A percentile compares a stretch with the other conserved stretches of the same genome.
Conservation (phyloP, 1,284 basidiomycete genomes). For the Puccinia horiana region DNA sequence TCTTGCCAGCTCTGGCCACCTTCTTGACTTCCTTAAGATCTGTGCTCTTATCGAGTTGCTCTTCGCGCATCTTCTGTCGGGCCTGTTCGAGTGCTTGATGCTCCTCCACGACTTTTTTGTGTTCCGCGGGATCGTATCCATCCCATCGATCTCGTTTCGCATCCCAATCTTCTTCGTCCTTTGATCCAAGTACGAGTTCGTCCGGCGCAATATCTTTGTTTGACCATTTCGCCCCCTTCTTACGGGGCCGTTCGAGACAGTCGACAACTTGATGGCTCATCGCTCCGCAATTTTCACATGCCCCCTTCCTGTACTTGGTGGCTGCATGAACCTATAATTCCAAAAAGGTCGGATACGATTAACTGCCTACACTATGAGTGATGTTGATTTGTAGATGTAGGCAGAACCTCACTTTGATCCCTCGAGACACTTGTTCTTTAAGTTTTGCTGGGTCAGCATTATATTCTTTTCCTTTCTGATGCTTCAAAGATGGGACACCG, state of each 20-base stretch:
- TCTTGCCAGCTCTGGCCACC: slow-evolving; percentile 74
- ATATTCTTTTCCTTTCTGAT: slow-evolving; percentile 70
- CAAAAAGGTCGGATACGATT: not conserved
- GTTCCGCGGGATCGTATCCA: slow-evolving; percentile 87
- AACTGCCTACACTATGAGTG: not conserved
- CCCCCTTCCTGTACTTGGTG: slow-evolving; percentile 94
- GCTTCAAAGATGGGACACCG: slow-evolving; percentile 83
- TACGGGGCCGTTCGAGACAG: slow-evolving; percentile 92
- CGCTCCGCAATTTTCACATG: slow-evolving; percentile 97
- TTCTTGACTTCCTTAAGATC: slow-evolving; percentile 71
- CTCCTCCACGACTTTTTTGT: slow-evolving; percentile 85
- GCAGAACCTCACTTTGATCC: slow-evolving; percentile 67
- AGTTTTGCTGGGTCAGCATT: slow-evolving; percentile 71
- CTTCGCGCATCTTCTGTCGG: slow-evolving; percentile 83
- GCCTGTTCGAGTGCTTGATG: slow-evolving; percentile 90
- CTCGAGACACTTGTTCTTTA: slow-evolving; percentile 88
- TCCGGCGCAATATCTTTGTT: slow-evolving; percentile 87
- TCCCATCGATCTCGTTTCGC: slow-evolving; percentile 98
- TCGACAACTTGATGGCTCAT: slow-evolving; percentile 89
- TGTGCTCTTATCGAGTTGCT: slow-evolving; percentile 94
- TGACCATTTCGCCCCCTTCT: slow-evolving; percentile 92
- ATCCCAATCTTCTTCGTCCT: slow-evolving; percentile 71
- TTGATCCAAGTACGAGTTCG: slow-evolving; percentile 71
- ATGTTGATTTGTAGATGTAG: not conserved
- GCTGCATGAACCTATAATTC: slow-evolving; percentile 71